A percentile compares a stretch with the other conserved stretches of the same genome.
Conservation (phyloP, 129 eudicot genomes). For the Calendula officinalis region DNA sequence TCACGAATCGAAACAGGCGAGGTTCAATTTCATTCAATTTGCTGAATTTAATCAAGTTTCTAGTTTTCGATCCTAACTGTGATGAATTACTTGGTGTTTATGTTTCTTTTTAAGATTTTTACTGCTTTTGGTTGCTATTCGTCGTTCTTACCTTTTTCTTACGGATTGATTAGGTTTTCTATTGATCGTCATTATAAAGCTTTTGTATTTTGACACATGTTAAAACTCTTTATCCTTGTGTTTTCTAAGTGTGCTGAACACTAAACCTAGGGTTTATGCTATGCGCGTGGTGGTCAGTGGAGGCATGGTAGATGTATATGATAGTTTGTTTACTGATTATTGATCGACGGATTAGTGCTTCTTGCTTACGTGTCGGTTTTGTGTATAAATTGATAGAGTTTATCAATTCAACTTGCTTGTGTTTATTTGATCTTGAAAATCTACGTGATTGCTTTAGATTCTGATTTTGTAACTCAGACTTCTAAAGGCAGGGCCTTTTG, state of each 20-base stretch:
- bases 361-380: slow-evolving; percentile 4
- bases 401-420: not conserved
- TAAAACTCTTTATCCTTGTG: not conserved
- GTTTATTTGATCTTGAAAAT: not conserved
- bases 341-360: slow-evolving; percentile 2
- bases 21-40: slow-evolving; percentile 20
- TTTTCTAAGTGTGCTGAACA: not conserved
- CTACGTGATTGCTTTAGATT: not conserved
- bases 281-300: not conserved
- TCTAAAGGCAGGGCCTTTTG: not conserved
- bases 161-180: not conserved
- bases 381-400: not conserved
- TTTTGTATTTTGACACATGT: not conserved
- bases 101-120: not conserved
- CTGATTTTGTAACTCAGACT: not conserved
- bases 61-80: slow-evolving; percentile 23
- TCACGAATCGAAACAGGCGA: slow-evolving; percentile 18
- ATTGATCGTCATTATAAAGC: not conserved
- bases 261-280: slow-evolving; percentile 4
- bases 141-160: not conserved
- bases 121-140: not conserved
- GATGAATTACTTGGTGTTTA: slow-evolving; percentile 4
- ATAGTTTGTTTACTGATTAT: no score
- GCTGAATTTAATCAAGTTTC: not conserved
- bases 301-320: not conserved